These are phyloP conservation scores for Xylaria polymorpha DNA, from an alignment of 2,329 filamentous ascomycete genomes.

Conservation along the genomic window DNA sequence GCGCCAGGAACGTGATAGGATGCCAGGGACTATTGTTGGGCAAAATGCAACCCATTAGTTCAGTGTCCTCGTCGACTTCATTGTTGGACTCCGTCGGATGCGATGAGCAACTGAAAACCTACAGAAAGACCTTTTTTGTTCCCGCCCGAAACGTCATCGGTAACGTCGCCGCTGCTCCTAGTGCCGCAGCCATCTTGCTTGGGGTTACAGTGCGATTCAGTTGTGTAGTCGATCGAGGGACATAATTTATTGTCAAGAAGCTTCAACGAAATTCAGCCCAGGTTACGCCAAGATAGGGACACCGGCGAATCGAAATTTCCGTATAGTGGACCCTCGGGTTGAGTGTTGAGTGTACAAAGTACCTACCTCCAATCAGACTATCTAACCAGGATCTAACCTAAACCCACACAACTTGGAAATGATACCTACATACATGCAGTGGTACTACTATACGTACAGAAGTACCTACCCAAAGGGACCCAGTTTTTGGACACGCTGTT, in stretches of 20 bases:
- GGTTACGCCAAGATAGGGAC: not conserved
- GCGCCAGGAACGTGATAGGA: constrained; percentile 79
- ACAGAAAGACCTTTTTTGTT: constrained; percentile 51
- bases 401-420: no score
- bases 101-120: constrained; percentile 30
- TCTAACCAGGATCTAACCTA: no score
- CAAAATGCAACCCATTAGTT: constrained; percentile 8
- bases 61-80: not conserved
- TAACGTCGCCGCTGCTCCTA: constrained; percentile 21
- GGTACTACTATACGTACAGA: no score
- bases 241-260: constrained; percentile 1
- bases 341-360: not conserved
- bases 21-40: constrained; percentile 75
- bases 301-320: constrained; percentile 39
- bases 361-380: no score
- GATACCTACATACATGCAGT: no score
- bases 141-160: constrained; percentile 45
- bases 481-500: no score
- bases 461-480: no score
- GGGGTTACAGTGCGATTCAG: constrained; percentile 4
- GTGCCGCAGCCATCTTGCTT: constrained; percentile 32
- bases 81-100: not conserved
- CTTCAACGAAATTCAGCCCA: constrained; percentile 15
- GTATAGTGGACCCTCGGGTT: constrained; percentile 21
- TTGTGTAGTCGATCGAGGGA: not conserved